Evolutionary conservation across 2,329 filamentous ascomycete species (phyloP).

Genomic region (Coniochaeta sp.): DNA sequence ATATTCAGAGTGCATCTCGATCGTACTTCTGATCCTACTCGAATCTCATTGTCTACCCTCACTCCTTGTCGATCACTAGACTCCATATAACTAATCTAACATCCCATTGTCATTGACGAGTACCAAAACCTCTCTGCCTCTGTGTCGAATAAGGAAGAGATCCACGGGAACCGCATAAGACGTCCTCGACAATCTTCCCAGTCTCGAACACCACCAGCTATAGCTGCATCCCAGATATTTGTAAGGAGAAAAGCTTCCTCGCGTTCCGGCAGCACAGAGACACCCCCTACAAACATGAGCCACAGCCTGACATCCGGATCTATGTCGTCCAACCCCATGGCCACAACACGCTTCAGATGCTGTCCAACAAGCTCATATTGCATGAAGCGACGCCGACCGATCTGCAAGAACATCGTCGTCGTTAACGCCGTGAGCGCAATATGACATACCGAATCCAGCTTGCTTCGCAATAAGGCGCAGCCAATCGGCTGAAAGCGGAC

Average conservation of each 20-base stretch:
- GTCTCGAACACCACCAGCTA: neutral
- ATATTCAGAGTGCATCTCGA: no score
- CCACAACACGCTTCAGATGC: neutral
- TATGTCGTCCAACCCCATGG: neutral
- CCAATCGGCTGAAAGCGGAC: neutral
- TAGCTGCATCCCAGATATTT: neutral
- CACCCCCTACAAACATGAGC: constrained; percentile 3
- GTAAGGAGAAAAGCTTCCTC: neutral
- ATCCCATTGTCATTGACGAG: neutral
- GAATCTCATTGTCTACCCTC: neutral
- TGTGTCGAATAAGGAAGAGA: neutral
- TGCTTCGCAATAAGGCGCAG: neutral
- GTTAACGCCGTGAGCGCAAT: neutral
- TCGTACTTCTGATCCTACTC: no score
- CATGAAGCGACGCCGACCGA: constrained; percentile 1
- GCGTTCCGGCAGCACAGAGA: neutral
- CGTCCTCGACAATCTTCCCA: neutral
- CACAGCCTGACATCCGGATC: constrained; percentile 1
- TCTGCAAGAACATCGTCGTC: neutral
- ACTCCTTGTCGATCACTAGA: no score
- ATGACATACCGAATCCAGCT: neutral
- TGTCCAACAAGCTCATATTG: neutral
- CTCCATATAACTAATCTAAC: no score
- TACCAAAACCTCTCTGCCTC: neutral
- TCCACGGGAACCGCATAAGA: constrained; percentile 2